Conservation (phyloP, 768 basidiomycete genomes). For the Rhodotorula sphaerocarpa region DNA sequence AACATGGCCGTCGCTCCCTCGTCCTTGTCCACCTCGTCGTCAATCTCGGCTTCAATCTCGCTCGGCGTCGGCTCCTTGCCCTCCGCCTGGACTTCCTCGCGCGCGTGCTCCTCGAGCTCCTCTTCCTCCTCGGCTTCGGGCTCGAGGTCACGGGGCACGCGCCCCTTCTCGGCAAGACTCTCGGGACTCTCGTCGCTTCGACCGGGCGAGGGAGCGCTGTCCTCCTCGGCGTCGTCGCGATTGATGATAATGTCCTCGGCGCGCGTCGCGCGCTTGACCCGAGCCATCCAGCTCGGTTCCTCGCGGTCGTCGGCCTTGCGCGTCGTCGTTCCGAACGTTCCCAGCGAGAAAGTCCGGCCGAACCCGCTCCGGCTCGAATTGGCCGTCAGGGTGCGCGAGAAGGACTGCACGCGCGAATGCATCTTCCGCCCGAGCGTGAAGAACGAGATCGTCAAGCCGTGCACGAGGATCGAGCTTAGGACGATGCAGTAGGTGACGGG, state of each 20-base stretch:
- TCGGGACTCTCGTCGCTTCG: constrained; percentile 50
- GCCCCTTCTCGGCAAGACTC: constrained; percentile 43
- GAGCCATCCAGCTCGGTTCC: constrained; percentile 1
- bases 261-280: constrained; percentile 2
- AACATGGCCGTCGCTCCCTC: constrained; percentile 25
- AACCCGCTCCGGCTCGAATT: constrained; percentile 38
- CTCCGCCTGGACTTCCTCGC: not conserved
- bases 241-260: constrained; percentile 73
- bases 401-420: constrained; percentile 83
- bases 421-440: constrained; percentile 87
- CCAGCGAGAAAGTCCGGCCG: constrained; percentile 26
- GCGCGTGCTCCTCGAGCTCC: not conserved
- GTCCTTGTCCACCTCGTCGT: constrained; percentile 9
- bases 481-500: constrained; percentile 95
- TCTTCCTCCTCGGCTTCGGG: not conserved
- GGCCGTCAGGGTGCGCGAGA: constrained; percentile 40
- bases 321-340: constrained; percentile 51
- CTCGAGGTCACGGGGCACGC: constrained; percentile 2
- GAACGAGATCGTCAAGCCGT: constrained; percentile 77
- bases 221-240: constrained; percentile 58
- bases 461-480: constrained; percentile 64
- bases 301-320: constrained; percentile 50
- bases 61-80: not conserved
- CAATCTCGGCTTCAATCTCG: not conserved
- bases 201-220: not conserved